phyloP scores from a whole-genome alignment of 2,329 filamentous ascomycete species.

The Talaromyces marneffei region DNA sequence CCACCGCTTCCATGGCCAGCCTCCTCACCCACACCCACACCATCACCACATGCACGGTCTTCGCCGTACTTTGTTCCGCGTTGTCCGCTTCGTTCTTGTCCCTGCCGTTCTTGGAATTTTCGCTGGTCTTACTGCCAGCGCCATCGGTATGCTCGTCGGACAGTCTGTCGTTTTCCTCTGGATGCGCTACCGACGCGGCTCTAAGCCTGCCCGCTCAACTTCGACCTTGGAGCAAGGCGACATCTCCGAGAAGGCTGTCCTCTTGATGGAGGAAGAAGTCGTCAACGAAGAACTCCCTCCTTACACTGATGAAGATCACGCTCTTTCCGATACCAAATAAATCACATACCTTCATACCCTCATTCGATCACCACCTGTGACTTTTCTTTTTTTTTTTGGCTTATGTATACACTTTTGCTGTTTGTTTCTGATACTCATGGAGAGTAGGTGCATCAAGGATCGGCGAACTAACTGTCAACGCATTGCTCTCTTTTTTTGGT shows the following conservation, averaged over 20 bases:
- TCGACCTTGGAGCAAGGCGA: constrained; percentile 31
- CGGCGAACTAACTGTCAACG: constrained; percentile 12
- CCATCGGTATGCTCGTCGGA: constrained; percentile 44
- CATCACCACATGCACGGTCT: constrained; percentile 29
- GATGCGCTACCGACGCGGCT: constrained; percentile 34
- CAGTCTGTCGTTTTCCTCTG: constrained; percentile 43
- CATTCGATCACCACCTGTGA: neutral
- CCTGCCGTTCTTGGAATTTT: constrained; percentile 43
- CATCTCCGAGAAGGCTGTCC: constrained; percentile 38
- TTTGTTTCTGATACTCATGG: constrained; percentile 5
- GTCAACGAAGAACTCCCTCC: constrained; percentile 32
- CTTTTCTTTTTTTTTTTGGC: neutral
- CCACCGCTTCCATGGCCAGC: constrained; percentile 16
- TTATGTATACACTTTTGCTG: neutral
- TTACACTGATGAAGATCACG: constrained; percentile 31
- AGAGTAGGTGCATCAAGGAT: constrained; percentile 13
- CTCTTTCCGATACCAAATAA: constrained; percentile 31
- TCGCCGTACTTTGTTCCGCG: constrained; percentile 34
- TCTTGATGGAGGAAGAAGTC: constrained; percentile 29
- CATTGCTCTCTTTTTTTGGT: neutral
- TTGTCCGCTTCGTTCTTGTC: constrained; percentile 41
- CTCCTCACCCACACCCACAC: constrained; percentile 28
- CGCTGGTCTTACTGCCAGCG: constrained; percentile 41
- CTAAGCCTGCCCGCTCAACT: constrained; percentile 21
- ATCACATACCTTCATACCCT: neutral